Evolutionary conservation across 257 asterid species (phyloP).

Genomic region (Solanum chilense): DNA sequence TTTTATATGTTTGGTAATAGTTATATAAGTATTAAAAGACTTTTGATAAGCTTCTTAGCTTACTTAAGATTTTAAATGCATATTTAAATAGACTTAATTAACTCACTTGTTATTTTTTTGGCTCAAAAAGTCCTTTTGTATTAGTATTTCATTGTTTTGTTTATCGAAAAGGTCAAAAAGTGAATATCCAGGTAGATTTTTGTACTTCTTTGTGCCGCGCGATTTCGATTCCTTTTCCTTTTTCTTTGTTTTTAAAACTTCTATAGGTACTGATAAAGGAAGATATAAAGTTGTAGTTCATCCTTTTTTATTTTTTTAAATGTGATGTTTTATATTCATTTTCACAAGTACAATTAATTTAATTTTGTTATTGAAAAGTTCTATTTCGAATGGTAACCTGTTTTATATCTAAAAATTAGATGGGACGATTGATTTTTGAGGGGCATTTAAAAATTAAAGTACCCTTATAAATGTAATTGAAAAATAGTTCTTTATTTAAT

Average conservation of each 20-base stretch:
- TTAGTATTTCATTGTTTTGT: not conserved
- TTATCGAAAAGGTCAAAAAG: not conserved
- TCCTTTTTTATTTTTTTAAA: not conserved
- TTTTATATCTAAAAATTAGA: not conserved
- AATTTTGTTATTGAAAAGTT: fast-evolving
- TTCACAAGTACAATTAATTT: not conserved
- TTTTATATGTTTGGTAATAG: no score
- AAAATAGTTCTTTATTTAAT: not conserved
- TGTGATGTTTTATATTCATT: not conserved
- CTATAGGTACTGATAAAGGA: not conserved
- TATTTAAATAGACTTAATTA: no score
- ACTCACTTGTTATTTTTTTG: not conserved
- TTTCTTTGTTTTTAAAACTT: not conserved
- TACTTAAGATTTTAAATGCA: no score
- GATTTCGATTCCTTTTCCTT: not conserved
- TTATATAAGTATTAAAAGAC: no score
- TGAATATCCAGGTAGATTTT: constrained; percentile 4
- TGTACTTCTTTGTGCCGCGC: not conserved
- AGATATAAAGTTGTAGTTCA: not conserved
- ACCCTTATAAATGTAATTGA: not conserved
- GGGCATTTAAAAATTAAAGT: not conserved
- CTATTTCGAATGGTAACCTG: not conserved
- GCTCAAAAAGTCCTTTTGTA: not conserved
- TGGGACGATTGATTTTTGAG: not conserved
- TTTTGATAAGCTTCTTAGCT: no score